Conservation (phyloP, 305 asterid species). For the Ilex paraguariensis region DNA sequence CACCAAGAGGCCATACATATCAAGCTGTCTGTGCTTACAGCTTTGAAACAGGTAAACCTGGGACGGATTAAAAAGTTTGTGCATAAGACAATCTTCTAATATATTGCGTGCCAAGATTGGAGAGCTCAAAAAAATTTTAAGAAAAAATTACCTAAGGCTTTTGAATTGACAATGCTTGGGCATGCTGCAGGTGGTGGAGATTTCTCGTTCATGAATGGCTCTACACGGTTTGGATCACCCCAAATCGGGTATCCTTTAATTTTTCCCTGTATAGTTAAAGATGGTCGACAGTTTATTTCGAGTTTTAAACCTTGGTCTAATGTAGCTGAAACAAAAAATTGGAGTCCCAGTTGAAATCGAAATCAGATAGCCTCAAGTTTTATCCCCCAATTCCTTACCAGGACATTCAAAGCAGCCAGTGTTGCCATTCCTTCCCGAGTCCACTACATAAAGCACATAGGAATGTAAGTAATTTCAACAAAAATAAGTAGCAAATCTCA, state of each 20-base stretch:
- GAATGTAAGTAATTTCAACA: background rate
- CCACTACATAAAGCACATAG: slow-evolving; percentile 54
- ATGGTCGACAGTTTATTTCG: background rate
- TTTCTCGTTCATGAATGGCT: slow-evolving; percentile 61
- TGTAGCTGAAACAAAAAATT: background rate
- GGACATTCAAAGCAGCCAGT: slow-evolving; percentile 82
- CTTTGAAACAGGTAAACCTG: slow-evolving; percentile 82
- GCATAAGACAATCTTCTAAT: background rate
- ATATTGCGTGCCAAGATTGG: background rate
- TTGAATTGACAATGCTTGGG: slow-evolving; percentile 90
- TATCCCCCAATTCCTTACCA: slow-evolving; percentile 44
- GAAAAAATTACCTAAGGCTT: slow-evolving; percentile 58
- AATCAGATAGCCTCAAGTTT: background rate
- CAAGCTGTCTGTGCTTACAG: slow-evolving; percentile 32
- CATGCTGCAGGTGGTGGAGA: slow-evolving; percentile 80
- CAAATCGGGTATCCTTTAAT: slow-evolving; percentile 85
- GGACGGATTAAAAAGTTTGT: background rate
- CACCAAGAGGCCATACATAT: slow-evolving; percentile 1
- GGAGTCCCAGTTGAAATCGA: background rate
- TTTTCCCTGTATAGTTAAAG: slow-evolving; percentile 48
- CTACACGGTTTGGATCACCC: slow-evolving; percentile 71
- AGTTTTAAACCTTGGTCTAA: background rate
- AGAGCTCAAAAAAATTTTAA: background rate
- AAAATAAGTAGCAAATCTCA: background rate
- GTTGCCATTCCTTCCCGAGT: slow-evolving; percentile 99